These are phyloP conservation scores for Didymella sp. DNA, from an alignment of 2,329 filamentous ascomycete species.

Conservation along the genomic window DNA sequence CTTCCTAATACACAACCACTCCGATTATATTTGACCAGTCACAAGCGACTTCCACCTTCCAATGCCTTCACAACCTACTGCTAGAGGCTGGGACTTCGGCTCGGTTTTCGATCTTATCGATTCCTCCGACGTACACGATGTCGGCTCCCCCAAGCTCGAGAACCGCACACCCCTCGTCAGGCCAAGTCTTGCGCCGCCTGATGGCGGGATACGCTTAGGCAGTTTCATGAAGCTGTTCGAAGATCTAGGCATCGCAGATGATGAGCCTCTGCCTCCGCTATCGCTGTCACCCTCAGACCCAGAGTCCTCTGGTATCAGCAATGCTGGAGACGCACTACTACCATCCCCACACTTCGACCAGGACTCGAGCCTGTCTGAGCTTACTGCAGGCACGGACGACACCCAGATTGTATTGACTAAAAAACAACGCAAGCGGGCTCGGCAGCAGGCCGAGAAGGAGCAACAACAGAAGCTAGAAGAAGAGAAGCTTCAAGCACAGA, in stretches of 20 bases:
- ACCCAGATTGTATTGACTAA: constrained; percentile 25
- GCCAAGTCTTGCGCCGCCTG: constrained; percentile 13
- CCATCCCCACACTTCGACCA: constrained; percentile 24
- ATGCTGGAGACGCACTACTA: constrained; percentile 53
- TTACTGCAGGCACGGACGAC: constrained; percentile 6
- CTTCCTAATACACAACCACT: constrained; percentile 10
- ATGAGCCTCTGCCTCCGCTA: constrained; percentile 24
- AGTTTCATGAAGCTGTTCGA: constrained; percentile 57
- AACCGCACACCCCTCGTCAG: constrained; percentile 11
- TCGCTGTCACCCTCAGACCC: constrained; percentile 33
- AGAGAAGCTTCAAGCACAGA: constrained; percentile 19
- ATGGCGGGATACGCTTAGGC: constrained; percentile 47
- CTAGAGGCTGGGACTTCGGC: constrained; percentile 56
- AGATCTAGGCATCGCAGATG: constrained; percentile 49
- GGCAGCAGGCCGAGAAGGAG: constrained; percentile 36
- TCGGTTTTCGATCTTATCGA: constrained; percentile 54
- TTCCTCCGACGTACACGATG: constrained; percentile 30
- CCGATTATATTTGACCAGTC: background rate
- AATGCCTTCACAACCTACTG: constrained; percentile 47
- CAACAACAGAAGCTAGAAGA: constrained; percentile 20
- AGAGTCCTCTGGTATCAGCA: constrained; percentile 46
- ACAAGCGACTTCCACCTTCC: background rate
- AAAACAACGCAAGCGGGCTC: constrained; percentile 38
- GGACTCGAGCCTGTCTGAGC: constrained; percentile 2
- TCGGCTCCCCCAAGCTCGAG: constrained; percentile 30